Evolutionary conservation across 257 asterid genomes (phyloP).

Genomic region (Nicotiana paniculata): DNA sequence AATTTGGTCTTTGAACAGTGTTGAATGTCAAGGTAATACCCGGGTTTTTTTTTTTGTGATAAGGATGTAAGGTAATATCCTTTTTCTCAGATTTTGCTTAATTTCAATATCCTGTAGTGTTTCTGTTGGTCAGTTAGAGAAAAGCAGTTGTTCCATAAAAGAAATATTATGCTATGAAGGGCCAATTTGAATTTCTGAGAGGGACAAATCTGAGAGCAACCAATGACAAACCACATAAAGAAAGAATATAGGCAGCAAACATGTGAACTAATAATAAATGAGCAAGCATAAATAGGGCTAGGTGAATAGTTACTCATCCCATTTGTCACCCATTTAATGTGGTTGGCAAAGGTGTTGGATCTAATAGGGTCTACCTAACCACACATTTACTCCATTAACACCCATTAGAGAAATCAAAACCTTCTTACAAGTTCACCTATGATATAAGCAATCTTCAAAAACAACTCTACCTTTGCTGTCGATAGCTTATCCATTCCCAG

Average conservation of each 20-base stretch:
- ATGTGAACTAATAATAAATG: not conserved
- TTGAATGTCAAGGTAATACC: not conserved
- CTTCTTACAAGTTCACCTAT: not conserved
- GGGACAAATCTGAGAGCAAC: not conserved
- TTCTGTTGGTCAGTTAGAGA: not conserved
- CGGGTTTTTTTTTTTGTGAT: not conserved
- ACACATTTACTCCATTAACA: not conserved
- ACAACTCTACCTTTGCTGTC: constrained; percentile 58
- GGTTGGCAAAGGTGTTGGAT: not conserved
- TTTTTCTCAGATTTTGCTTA: not conserved
- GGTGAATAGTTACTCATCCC: not conserved
- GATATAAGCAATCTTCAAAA: not conserved
- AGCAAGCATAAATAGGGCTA: not conserved
- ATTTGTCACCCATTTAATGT: not conserved
- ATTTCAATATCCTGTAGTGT: not conserved
- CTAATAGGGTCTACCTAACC: not conserved
- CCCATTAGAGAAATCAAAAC: not conserved
- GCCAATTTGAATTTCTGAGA: not conserved
- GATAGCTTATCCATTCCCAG: constrained; percentile 79
- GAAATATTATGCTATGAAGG: not conserved
- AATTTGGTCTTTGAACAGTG: not conserved
- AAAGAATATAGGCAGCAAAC: not conserved
- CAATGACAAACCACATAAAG: not conserved
- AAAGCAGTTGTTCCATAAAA: not conserved
- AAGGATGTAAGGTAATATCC: not conserved